These are phyloP conservation scores for Diaporthe eres DNA, from an alignment of 2,329 filamentous ascomycete species.

Conservation along the genomic window DNA sequence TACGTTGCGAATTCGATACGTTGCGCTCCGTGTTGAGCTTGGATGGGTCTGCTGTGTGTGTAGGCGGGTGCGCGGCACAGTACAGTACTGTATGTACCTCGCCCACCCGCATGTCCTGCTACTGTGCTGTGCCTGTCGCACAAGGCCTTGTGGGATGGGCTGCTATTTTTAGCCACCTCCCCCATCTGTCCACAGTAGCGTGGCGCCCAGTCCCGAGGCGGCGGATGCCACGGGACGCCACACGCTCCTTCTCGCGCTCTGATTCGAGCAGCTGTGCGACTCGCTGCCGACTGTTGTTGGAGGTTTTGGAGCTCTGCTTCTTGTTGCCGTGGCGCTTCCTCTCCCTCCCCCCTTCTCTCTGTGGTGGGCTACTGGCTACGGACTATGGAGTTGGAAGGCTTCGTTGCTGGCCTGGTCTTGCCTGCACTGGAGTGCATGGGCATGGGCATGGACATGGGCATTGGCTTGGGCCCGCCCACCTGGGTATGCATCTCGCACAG, in stretches of 20 bases:
- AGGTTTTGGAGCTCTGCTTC: not conserved
- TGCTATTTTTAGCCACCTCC: constrained; percentile 24
- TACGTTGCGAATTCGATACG: not conserved
- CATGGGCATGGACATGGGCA: not conserved
- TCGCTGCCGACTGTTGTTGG: constrained; percentile 12
- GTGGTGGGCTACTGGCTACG: not conserved
- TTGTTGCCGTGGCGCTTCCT: not conserved
- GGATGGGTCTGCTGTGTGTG: not conserved
- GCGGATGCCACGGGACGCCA: constrained; percentile 37
- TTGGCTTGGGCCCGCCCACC: not conserved
- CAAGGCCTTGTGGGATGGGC: constrained; percentile 21
- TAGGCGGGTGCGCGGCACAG: not conserved
- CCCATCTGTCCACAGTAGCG: constrained; percentile 21
- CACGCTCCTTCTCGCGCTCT: constrained; percentile 5
- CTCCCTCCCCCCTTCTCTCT: not conserved
- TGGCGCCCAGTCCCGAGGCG: constrained; percentile 33
- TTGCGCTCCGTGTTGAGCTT: not conserved
- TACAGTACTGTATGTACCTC: not conserved
- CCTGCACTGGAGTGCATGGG: not conserved
- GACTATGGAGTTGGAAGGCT: not conserved
- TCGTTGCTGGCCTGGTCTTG: not conserved
- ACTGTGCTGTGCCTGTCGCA: constrained; percentile 20
- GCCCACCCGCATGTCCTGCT: not conserved
- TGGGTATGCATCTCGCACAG: not conserved
- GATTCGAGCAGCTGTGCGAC: constrained; percentile 22